phyloP scores from a whole-genome alignment of 2,329 filamentous ascomycete genomes.

The Ophiostoma sp. region DNA sequence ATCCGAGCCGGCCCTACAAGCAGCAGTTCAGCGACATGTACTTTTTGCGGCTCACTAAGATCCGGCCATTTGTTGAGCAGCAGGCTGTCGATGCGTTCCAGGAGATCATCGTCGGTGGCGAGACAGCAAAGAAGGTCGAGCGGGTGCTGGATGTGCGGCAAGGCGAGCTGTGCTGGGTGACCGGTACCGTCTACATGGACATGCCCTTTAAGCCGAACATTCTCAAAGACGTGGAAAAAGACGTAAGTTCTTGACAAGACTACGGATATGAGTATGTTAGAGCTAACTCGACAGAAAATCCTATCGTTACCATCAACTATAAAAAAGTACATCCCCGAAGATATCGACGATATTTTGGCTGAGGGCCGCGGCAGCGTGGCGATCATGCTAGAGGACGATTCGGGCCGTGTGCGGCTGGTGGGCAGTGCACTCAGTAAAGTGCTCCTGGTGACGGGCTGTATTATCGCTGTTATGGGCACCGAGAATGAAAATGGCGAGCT shows the following conservation, averaged over 20 bases:
- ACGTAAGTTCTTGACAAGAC: conserved; percentile 49
- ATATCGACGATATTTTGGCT: conserved; percentile 49
- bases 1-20: conserved; percentile 69
- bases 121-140: conserved; percentile 70
- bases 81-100: conserved; percentile 72
- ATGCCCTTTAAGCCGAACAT: conserved; percentile 96
- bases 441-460: conserved; percentile 83
- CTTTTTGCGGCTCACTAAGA: conserved; percentile 79
- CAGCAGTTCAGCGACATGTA: conserved; percentile 99
- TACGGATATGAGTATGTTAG: neutral
- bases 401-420: conserved; percentile 74
- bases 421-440: conserved; percentile 63
- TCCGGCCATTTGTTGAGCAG: conserved; percentile 76
- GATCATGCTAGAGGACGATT: conserved; percentile 90
- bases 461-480: conserved; percentile 89
- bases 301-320: conserved; percentile 55
- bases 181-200: conserved; percentile 94
- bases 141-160: conserved; percentile 92
- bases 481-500: conserved; percentile 91
- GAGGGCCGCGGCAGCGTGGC: conserved; percentile 28
- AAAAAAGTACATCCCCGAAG: conserved; percentile 66
- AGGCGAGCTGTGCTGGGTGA: conserved; percentile 91
- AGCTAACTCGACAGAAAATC: conserved; percentile 16
- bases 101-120: conserved; percentile 68
- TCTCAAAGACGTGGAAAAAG: conserved; percentile 88